These are phyloP conservation scores for Gautieria morchelliformis DNA, from an alignment of 768 basidiomycete genomes.

Conservation along the genomic window DNA sequence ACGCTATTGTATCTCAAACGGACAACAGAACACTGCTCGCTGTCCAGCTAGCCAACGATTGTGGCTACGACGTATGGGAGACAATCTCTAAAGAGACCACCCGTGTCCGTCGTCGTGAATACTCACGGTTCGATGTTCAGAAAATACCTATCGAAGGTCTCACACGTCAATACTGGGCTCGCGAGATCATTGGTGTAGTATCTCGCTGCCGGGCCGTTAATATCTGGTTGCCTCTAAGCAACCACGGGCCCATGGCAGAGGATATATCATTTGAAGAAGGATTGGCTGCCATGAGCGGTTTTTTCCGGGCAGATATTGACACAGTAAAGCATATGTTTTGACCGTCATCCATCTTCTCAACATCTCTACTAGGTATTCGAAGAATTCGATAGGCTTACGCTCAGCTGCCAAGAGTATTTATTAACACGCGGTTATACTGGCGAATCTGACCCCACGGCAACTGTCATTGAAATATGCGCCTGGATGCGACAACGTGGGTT, in stretches of 20 bases:
- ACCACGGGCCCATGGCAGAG: conserved; percentile 2
- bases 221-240: conserved; percentile 24
- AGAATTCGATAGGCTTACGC: conserved; percentile 30
- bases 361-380: conserved; percentile 27
- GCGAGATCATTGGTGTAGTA: conserved; percentile 32
- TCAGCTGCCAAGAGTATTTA: conserved; percentile 32
- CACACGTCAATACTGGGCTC: conserved; percentile 44
- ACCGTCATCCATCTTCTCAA: not conserved
- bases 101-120: conserved; percentile 19
- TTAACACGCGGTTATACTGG: conserved; percentile 17
- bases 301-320: conserved; percentile 35
- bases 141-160: conserved; percentile 21
- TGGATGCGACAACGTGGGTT: conserved; percentile 46
- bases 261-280: conserved; percentile 33
- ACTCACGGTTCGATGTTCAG: conserved; percentile 11
- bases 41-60: conserved; percentile 26
- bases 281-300: conserved; percentile 42
- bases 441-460: conserved; percentile 21
- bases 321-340: conserved; percentile 25
- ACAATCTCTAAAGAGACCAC: conserved; percentile 31
- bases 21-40: conserved; percentile 31
- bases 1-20: conserved; percentile 26
- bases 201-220: conserved; percentile 31
- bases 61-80: conserved; percentile 50
- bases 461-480: conserved; percentile 37